Base-by-base conservation (phyloP, 1,284 basidiomycete genomes). In the Rhodotorula sp. region DNA sequence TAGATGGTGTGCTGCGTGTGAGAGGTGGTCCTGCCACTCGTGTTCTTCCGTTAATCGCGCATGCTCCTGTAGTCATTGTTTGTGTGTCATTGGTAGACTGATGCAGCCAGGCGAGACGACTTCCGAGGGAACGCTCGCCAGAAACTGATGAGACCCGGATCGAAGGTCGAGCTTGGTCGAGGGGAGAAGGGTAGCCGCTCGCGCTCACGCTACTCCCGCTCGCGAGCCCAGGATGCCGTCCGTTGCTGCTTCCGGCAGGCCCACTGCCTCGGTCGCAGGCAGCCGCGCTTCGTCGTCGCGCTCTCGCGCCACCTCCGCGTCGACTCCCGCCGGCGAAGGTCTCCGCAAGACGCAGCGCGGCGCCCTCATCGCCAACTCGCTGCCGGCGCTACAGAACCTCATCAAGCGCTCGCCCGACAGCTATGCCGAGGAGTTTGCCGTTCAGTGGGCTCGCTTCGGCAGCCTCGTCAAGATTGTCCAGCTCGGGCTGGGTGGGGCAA, bases 381-480 rank as follows among this genome's bases (percentile, higher is more conserved):
- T 88, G 51, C 87, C 87, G 22, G 86, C 87, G 61, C 82, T 99
- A 29, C 97, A 99, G 81, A 98, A 98, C 81, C 86, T 99, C 70
- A 94, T 99, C 82, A 99, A 83, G 83, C 87, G 97, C 67, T 94
- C 97, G 80, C 92, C 96, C 3, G 83, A 85, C 13, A 90, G 88
- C 0, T 99, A 99, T 85, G 90, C 89, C 80, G 95, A 98, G 77
- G 97, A 99, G 79, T 99, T 99, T 80, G 81, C 94, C n/a, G 93
- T 95, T 75, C 97, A 99, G 85, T 98, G 94, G 91, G 94, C 94
- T 77, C 94, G 98, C 81, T 98, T 94, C 83, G 88, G 91, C 78
- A 91, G 89, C 70, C 88, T 92, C 69, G 87, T 92, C 55, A 88
- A 92, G 79, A 91, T 98, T 76, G 92, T 94, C 80, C 85, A 86